phyloP scores from a whole-genome alignment of 495 filamentous ascomycete genomes.

The Clavariopsis aquatica region DNA sequence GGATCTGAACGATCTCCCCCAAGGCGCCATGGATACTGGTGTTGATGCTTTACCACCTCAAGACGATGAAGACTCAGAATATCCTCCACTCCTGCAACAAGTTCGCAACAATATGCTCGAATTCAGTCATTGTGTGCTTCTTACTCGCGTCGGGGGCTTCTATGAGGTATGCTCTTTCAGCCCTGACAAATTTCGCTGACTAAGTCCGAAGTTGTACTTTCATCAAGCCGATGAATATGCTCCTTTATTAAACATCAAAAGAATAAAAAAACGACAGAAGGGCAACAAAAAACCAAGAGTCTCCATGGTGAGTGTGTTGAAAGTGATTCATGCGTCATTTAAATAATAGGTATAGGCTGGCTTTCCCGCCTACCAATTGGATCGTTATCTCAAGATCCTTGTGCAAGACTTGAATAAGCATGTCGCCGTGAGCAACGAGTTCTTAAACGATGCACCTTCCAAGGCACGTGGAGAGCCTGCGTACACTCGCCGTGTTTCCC shows the following conservation, averaged over 20 bases:
- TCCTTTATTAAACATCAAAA: constrained; percentile 83
- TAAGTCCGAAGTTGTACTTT: constrained; percentile 70
- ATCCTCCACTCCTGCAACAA: constrained; percentile 86
- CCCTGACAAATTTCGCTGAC: background rate
- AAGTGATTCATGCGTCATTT: constrained; percentile 16
- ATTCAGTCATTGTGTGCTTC: constrained; percentile 82
- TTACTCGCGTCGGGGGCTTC: constrained; percentile 91
- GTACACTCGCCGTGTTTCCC: constrained; percentile 79
- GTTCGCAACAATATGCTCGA: constrained; percentile 87
- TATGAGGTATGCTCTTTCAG: constrained; percentile 64
- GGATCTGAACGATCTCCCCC: constrained; percentile 32
- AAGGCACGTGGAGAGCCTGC: constrained; percentile 73
- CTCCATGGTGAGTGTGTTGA: constrained; percentile 64
- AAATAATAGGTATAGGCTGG: constrained; percentile 60
- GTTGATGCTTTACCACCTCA: constrained; percentile 5
- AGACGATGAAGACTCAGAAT: constrained; percentile 60
- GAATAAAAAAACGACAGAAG: constrained; percentile 67
- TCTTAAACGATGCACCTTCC: constrained; percentile 65
- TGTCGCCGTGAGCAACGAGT: constrained; percentile 94
- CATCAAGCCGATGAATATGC: constrained; percentile 87
- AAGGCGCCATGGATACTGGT: constrained; percentile 25
- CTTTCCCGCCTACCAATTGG: constrained; percentile 89
- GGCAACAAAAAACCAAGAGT: constrained; percentile 51
- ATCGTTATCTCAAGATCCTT: constrained; percentile 86
- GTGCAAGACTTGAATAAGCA: constrained; percentile 87